Percentiles rank a stretch among this genome's conserved stretches.
phyloP scores from a whole-genome alignment of 768 basidiomycete species.

The Boletus patriciae region DNA sequence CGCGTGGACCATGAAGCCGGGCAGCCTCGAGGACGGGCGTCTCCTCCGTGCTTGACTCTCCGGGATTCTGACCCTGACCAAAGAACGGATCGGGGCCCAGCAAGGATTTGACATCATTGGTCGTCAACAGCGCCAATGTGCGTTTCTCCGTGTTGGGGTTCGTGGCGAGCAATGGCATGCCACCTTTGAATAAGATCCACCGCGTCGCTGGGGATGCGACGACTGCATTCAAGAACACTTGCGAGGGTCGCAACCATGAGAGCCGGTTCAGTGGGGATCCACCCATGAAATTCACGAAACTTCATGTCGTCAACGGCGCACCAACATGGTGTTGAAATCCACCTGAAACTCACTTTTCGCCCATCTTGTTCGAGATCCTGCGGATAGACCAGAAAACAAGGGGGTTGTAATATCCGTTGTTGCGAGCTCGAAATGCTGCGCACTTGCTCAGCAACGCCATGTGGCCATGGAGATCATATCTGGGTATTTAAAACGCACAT shows the following conservation, averaged over 20 bases:
- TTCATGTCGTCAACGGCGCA: conserved; percentile 15
- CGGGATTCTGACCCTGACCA: conserved; percentile 59
- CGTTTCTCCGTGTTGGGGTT: conserved; percentile 33
- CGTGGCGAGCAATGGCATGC: conserved; percentile 61
- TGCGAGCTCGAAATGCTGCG: background rate
- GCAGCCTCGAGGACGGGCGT: conserved; percentile 49
- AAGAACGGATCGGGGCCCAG: conserved; percentile 72
- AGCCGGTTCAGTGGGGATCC: conserved; percentile 79
- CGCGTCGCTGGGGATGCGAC: conserved; percentile 56
- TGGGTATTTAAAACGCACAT: background rate
- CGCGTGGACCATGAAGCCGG: conserved; percentile 54
- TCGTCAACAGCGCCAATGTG: conserved; percentile 55
- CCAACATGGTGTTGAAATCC: background rate
- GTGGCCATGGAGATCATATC: background rate
- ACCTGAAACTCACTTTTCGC: conserved; percentile 29
- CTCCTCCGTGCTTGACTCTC: conserved; percentile 27
- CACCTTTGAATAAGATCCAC: conserved; percentile 78
- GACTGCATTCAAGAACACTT: conserved; percentile 73
- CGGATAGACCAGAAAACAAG: background rate
- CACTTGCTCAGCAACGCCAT: conserved; percentile 15
- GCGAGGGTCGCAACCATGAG: conserved; percentile 76
- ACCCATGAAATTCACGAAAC: conserved; percentile 51
- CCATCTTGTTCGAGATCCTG: conserved; percentile 26
- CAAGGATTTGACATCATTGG: conserved; percentile 58
- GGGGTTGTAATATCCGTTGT: background rate